Evolutionary conservation across 1,139 yeast species (phyloP).

Genomic region (Saccharomyces uvarum): DNA sequence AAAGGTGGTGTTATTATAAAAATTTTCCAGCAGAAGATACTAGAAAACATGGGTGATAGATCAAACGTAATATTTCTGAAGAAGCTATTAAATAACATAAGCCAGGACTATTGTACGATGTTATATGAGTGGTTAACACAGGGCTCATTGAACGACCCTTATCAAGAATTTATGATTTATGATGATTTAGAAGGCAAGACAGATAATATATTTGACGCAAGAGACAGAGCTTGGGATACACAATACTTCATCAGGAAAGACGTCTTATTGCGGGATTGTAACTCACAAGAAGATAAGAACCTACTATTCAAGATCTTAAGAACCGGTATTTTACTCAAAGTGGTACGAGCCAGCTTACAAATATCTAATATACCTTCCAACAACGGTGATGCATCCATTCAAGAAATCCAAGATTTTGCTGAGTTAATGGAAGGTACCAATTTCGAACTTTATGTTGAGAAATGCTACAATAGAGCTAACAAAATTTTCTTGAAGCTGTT

Average conservation of each 20-base stretch:
- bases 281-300: slow-evolving; percentile 31
- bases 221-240: slow-evolving; percentile 84
- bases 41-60: slow-evolving; percentile 59
- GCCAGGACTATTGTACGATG: slow-evolving; percentile 59
- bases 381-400: background rate
- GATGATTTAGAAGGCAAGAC: slow-evolving; percentile 29
- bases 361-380: slow-evolving; percentile 6
- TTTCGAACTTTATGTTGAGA: slow-evolving; percentile 50
- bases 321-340: slow-evolving; percentile 81
- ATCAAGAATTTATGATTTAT: slow-evolving; percentile 72
- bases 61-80: slow-evolving; percentile 46
- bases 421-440: slow-evolving; percentile 50
- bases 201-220: slow-evolving; percentile 34
- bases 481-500: slow-evolving; percentile 49
- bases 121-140: slow-evolving; percentile 68
- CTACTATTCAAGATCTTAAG: slow-evolving; percentile 47
- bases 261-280: slow-evolving; percentile 65
- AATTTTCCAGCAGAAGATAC: slow-evolving; percentile 52
- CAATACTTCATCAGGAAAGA: slow-evolving; percentile 68
- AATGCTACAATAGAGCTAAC: slow-evolving; percentile 67
- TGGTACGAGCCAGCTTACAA: slow-evolving; percentile 33
- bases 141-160: slow-evolving; percentile 73
- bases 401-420: slow-evolving; percentile 10
- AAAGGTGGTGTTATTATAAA: slow-evolving; percentile 64
- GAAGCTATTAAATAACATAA: slow-evolving; percentile 49